These are phyloP conservation scores for Eimeria tenella DNA, from an alignment of 169 alveolate species.

Conservation along the genomic window DNA sequence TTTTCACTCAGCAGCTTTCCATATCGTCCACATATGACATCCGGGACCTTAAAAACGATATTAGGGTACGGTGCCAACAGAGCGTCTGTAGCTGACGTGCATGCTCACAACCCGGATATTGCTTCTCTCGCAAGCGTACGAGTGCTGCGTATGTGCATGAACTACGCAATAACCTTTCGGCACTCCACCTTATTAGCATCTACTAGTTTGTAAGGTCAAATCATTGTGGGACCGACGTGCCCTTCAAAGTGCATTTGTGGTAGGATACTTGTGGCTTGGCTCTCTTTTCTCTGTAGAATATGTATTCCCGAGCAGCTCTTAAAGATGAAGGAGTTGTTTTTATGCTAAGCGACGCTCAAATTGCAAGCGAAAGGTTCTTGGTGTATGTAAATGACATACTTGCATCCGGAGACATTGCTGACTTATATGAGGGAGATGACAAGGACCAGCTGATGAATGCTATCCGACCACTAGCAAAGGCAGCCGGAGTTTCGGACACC, in stretches of 20 bases:
- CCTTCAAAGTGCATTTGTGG: too few relatives aligned
- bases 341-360: constrained; percentile 95
- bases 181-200: too few relatives aligned
- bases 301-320: constrained; percentile 86
- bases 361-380: constrained; percentile 94
- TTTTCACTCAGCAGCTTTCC: constrained; percentile 88
- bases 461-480: constrained; percentile 92
- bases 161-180: too few relatives aligned
- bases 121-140: neutral
- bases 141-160: too few relatives aligned
- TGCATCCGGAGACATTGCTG: constrained; percentile 96
- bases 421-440: constrained; percentile 94
- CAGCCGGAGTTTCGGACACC: constrained; percentile 93
- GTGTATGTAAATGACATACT: constrained; percentile 95
- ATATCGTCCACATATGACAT: constrained; percentile 91
- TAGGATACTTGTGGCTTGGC: neutral
- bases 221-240: too few relatives aligned
- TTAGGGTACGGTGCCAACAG: constrained; percentile 83
- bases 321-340: constrained; percentile 95
- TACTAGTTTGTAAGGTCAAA: too few relatives aligned
- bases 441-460: constrained; percentile 92
- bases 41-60: constrained; percentile 93
- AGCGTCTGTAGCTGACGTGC: neutral
- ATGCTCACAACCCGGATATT: neutral
- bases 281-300: neutral